Conservation (phyloP, 2,329 filamentous ascomycete genomes). For the Daldinia eschscholtzii region DNA sequence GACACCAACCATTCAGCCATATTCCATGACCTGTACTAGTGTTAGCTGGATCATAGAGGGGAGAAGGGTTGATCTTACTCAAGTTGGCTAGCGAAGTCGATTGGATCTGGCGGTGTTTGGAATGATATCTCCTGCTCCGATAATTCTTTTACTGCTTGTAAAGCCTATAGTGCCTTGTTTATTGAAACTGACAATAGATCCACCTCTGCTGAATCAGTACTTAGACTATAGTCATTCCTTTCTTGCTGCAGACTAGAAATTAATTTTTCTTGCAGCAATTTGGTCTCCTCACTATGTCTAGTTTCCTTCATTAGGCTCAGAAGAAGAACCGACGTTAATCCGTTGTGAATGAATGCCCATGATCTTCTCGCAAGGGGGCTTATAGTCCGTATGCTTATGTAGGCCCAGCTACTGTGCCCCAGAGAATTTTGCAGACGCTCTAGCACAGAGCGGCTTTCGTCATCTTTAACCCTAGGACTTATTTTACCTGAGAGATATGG, state of each 20-base stretch:
- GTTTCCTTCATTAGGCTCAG: not conserved
- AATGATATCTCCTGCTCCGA: not conserved
- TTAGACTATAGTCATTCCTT: not conserved
- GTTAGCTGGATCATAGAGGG: not conserved
- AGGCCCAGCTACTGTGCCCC: not conserved
- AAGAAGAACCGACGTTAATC: not conserved
- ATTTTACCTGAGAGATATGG: not conserved
- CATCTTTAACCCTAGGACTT: not conserved
- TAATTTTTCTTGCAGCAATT: not conserved
- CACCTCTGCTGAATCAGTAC: not conserved
- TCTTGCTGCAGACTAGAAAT: not conserved
- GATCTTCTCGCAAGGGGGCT: not conserved
- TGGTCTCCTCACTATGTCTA: not conserved
- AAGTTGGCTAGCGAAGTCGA: not conserved
- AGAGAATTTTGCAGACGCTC: not conserved
- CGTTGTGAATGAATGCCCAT: not conserved
- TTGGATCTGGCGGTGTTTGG: not conserved
- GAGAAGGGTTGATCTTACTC: not conserved
- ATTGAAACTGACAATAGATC: not conserved
- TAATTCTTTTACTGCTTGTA: not conserved
- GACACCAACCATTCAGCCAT: not conserved
- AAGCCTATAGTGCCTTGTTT: not conserved
- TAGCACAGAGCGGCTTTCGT: not conserved
- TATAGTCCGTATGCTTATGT: not conserved
- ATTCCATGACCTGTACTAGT: not conserved